Evolutionary conservation across 1,284 basidiomycete genomes (phyloP).

Genomic region (Clitocybe nebularis): DNA sequence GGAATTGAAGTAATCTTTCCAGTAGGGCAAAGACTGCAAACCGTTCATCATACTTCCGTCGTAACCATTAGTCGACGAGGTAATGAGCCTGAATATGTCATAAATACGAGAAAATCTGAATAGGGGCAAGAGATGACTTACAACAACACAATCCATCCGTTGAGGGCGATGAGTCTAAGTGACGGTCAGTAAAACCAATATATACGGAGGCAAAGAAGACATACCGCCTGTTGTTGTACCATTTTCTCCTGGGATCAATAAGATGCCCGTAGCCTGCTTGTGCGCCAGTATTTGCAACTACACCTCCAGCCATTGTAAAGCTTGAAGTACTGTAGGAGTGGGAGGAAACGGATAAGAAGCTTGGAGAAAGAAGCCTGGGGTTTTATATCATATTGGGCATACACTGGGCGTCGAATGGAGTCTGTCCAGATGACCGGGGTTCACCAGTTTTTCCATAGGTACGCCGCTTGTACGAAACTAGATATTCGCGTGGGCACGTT

Average conservation of each 20-base stretch:
- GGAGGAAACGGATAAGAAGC: constrained; percentile 25
- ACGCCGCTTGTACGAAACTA: constrained; percentile 26
- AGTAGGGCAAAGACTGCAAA: constrained; percentile 61
- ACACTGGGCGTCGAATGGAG: constrained; percentile 14
- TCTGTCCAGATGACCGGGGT: constrained; percentile 28
- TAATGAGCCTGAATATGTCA: constrained; percentile 50
- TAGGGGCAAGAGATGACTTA: constrained; percentile 26
- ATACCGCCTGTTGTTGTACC: constrained; percentile 70
- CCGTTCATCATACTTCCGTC: constrained; percentile 79
- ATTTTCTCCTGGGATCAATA: constrained; percentile 60
- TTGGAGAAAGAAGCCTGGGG: constrained; percentile 23
- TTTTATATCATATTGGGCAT: constrained; percentile 19
- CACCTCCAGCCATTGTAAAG: constrained; percentile 45
- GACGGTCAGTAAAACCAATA: constrained; percentile 8
- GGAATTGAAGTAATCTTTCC: constrained; percentile 53
- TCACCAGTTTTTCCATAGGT: constrained; percentile 39
- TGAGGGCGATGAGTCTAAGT: constrained; percentile 54
- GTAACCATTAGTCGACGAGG: constrained; percentile 73
- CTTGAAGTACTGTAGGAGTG: constrained; percentile 21
- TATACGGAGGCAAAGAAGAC: constrained; percentile 14
- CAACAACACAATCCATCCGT: constrained; percentile 68
- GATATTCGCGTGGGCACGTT: constrained; percentile 3
- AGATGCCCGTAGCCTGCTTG: constrained; percentile 47
- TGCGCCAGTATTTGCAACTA: constrained; percentile 35
- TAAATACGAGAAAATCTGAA: constrained; percentile 2